Evolutionary conservation across 495 filamentous ascomycete species (phyloP).

Genomic region (Penicillium fimorum): DNA sequence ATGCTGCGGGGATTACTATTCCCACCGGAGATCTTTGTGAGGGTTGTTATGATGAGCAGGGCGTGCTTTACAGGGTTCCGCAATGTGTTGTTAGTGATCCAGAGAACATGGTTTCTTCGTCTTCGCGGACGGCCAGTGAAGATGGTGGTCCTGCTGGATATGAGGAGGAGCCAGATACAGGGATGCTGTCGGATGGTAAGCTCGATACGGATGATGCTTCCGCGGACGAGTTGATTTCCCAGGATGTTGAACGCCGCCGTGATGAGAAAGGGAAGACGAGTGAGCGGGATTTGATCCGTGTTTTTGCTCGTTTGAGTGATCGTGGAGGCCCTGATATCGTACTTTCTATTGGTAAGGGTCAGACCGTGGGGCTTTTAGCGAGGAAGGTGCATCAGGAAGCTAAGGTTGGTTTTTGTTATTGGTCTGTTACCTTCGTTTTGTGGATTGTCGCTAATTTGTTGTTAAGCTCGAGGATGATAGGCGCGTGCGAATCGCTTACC

Average conservation of each 20-base stretch:
- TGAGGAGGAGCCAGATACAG: slow-evolving; percentile 36
- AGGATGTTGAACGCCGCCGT: slow-evolving; percentile 56
- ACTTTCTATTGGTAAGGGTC: slow-evolving; percentile 57
- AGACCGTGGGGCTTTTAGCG: slow-evolving; percentile 61
- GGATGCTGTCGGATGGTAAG: slow-evolving; percentile 49
- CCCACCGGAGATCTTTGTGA: slow-evolving; percentile 70
- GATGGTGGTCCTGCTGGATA: slow-evolving; percentile 33
- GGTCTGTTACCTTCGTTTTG: background rate
- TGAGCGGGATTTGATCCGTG: slow-evolving; percentile 54
- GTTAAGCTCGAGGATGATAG: slow-evolving; percentile 48
- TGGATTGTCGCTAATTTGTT: slow-evolving; percentile 7
- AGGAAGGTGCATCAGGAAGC: slow-evolving; percentile 63
- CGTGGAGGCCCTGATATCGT: slow-evolving; percentile 61
- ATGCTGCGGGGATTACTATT: slow-evolving; percentile 75
- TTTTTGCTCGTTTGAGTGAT: slow-evolving; percentile 68
- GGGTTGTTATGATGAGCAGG: slow-evolving; percentile 76
- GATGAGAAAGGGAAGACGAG: slow-evolving; percentile 64
- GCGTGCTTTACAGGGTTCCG: slow-evolving; percentile 73
- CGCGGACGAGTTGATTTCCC: slow-evolving; percentile 46
- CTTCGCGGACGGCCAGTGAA: slow-evolving; percentile 11
- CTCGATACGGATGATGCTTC: slow-evolving; percentile 43
- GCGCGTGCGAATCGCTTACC: slow-evolving; percentile 68
- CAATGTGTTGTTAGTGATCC: slow-evolving; percentile 77
- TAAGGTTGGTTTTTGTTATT: slow-evolving; percentile 48
- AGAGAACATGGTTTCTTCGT: slow-evolving; percentile 57